Percentiles rank a stretch among this genome's conserved stretches.
phyloP scores from a whole-genome alignment of 257 asterid genomes.

The Orobanche coerulescens region DNA sequence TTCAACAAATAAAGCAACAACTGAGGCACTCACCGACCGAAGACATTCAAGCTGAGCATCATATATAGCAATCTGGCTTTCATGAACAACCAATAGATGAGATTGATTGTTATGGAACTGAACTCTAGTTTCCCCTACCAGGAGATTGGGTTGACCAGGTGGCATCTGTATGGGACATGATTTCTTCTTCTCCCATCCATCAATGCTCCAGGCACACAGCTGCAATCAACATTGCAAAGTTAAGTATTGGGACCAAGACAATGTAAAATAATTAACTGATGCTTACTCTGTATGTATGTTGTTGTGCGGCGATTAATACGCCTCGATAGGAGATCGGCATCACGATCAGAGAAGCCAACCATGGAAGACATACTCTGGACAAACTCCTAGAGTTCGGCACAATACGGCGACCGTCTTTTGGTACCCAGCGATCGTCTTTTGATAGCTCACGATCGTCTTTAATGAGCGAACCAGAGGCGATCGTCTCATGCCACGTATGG shows the following conservation, averaged over 20 bases:
- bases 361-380: no score
- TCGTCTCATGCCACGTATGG: no score
- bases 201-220: conserved; percentile 86
- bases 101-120: conserved; percentile 93
- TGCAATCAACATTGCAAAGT: conserved; percentile 28
- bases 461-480: no score
- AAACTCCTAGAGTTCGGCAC: no score
- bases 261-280: neutral
- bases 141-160: conserved; percentile 55
- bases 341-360: no score
- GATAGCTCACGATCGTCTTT: no score
- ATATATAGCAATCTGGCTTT: conserved; percentile 78
- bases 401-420: no score
- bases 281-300: no score
- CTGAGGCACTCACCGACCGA: conserved; percentile 59
- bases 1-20: neutral
- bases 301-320: no score
- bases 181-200: conserved; percentile 97
- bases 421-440: no score
- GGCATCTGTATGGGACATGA: conserved; percentile 72
- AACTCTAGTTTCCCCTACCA: conserved; percentile 84
- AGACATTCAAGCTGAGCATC: conserved; percentile 87
- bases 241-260: neutral
- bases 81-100: conserved; percentile 82
- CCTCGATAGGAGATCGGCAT: no score